phyloP scores from a whole-genome alignment of 805 yeast genomes.

The Candida taoyuanica region DNA sequence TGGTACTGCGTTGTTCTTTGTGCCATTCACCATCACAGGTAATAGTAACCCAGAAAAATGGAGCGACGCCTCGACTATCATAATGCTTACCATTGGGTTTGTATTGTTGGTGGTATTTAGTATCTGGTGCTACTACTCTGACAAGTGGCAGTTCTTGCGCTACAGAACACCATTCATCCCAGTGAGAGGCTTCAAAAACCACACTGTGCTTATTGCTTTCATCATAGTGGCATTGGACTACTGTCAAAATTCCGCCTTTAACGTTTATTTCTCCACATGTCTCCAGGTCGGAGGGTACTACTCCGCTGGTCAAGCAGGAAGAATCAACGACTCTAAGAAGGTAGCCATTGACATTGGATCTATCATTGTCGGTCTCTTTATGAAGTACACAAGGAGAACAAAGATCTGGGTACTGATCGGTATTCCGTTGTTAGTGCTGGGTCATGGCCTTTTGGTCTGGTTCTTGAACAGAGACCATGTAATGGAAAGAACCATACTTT shows the following conservation, averaged over 20 bases:
- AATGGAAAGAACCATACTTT: constrained; percentile 12
- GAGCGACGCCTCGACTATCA: constrained; percentile 20
- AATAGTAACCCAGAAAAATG: constrained; percentile 19
- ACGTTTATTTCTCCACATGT: constrained; percentile 24
- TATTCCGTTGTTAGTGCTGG: constrained; percentile 22
- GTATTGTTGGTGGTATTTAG: constrained; percentile 13
- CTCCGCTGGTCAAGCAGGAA: constrained; percentile 27
- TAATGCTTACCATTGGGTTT: constrained; percentile 25
- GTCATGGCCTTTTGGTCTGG: constrained; percentile 26
- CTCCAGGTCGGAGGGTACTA: constrained; percentile 29
- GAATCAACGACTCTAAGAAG: constrained; percentile 29
- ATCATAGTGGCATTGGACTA: constrained; percentile 23
- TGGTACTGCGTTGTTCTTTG: constrained; percentile 25
- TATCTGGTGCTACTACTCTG: constrained; percentile 21
- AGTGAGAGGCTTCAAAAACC: constrained; percentile 17
- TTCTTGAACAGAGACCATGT: constrained; percentile 21
- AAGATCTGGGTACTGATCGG: constrained; percentile 25
- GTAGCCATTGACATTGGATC: constrained; percentile 24
- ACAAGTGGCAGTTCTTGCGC: not conserved
- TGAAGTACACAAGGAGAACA: constrained; percentile 27
- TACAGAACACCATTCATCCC: constrained; percentile 26
- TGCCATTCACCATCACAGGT: constrained; percentile 29
- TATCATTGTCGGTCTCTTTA: constrained; percentile 23
- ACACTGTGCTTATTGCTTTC: constrained; percentile 18
- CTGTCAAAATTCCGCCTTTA: constrained; percentile 25